A percentile compares a stretch with the other conserved stretches of the same genome.
These are phyloP conservation scores for Colletotrichum brevisporum DNA, from an alignment of 2,329 filamentous ascomycete species.

Conservation along the genomic window DNA sequence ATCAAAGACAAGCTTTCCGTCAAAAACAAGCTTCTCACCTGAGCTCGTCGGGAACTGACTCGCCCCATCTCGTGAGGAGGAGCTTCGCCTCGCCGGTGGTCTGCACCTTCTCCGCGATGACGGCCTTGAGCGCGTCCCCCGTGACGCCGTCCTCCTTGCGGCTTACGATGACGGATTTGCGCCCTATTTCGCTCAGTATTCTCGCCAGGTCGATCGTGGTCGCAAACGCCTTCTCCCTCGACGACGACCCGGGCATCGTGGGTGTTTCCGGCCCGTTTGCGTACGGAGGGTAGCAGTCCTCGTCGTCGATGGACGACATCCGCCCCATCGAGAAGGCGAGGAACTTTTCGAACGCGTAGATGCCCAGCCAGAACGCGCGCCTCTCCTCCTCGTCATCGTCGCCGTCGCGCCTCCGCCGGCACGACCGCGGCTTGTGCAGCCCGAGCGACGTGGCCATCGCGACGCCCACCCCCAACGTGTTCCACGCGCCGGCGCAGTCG, in stretches of 20 bases:
- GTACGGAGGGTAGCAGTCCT: slow-evolving; percentile 22
- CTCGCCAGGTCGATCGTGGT: slow-evolving; percentile 25
- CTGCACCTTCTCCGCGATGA: slow-evolving; percentile 31
- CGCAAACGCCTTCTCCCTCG: slow-evolving; percentile 7
- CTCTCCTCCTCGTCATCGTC: slow-evolving; percentile 21
- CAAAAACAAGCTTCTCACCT: neutral
- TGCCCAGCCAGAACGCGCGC: slow-evolving; percentile 19
- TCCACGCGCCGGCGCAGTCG: slow-evolving; percentile 45
- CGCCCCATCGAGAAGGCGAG: slow-evolving; percentile 34
- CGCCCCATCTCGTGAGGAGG: slow-evolving; percentile 34
- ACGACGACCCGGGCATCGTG: neutral
- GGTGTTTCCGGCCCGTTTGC: slow-evolving; percentile 5
- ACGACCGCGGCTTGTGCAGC: slow-evolving; percentile 40
- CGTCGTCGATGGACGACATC: slow-evolving; percentile 29
- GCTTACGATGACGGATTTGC: slow-evolving; percentile 29
- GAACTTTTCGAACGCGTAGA: slow-evolving; percentile 31
- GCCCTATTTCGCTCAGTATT: slow-evolving; percentile 31
- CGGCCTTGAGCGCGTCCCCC: slow-evolving; percentile 8
- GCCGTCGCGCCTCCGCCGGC: neutral
- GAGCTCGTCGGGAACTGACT: slow-evolving; percentile 33
- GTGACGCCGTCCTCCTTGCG: slow-evolving; percentile 23
- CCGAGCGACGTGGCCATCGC: slow-evolving; percentile 46
- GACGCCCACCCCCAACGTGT: slow-evolving; percentile 44
- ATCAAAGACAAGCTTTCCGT: too few relatives aligned
- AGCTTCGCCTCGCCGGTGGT: slow-evolving; percentile 33